Evolutionary conservation across 108 stramenopile genomes (phyloP), one percentile per base, ranked within the genome.

Genomic region (Stephanodiscus triporus): DNA sequence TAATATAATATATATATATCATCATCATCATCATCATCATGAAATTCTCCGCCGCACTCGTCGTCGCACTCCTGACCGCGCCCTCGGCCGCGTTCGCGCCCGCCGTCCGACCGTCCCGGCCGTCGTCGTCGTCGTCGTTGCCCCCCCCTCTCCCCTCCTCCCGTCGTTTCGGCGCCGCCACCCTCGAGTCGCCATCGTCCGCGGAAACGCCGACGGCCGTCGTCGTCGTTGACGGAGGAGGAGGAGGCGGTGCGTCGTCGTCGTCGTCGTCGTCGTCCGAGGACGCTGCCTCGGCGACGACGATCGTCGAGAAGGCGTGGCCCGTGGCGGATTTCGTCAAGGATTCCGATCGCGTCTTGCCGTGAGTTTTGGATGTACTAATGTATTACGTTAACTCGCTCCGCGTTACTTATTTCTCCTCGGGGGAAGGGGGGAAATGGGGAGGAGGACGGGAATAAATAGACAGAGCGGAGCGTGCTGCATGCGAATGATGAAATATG

Each of bases 311-410:
- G 66, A 58, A 71, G 64, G 66, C 61, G 30, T 78, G 70, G 65
- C 64, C 70, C 0, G 70, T 78, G 19, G 64, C 66, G 29, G 64
- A 70, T 26, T 78, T 78, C 38, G 70, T 78, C 24, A 78, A 78
- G 58, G 77, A 78, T 72, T 78, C 77, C 37, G 77, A 78, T 26
- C 77, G 77, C 30, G 40, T 78, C 37, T 47, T 67, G 50, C 77
- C 77, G 77, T 78, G 53, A 78, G 77, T 70, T 30, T 32, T 59
- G n/a, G n/a, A 26, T 23, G 30, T 26, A 63, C 42, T 6, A 48
- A 29, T 67, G 20, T n/a, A n/a, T n/a, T n/a, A n/a, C n/a, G n/a
- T n/a, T n/a, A n/a, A n/a, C n/a, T n/a, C n/a, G n/a, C n/a, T n/a
- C n/a, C n/a, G n/a, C n/a, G n/a, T n/a, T n/a, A n/a, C n/a, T n/a